A percentile compares a stretch with the other conserved stretches of the same genome.
phyloP scores from a whole-genome alignment of 1,284 basidiomycete species.

The Leccinum subrobustum region DNA sequence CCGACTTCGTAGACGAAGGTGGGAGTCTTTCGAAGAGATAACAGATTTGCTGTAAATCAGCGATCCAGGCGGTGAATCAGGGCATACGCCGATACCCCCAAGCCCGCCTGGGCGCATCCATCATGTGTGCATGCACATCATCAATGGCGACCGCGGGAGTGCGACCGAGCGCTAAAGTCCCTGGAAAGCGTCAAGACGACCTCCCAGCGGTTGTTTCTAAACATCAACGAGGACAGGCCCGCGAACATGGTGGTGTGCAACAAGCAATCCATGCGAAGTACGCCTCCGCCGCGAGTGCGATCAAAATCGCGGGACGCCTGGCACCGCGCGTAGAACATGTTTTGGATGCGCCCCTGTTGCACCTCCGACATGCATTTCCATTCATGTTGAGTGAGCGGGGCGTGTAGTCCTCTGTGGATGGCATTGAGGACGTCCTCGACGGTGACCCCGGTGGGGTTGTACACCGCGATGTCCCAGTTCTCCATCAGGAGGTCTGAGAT shows the following conservation, averaged over 20 bases:
- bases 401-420: constrained; percentile 40
- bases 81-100: background rate
- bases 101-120: background rate
- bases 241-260: constrained; percentile 47
- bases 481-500: constrained; percentile 46
- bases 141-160: background rate
- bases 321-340: constrained; percentile 43
- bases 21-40: background rate
- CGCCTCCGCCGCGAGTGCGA: constrained; percentile 37
- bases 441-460: constrained; percentile 44
- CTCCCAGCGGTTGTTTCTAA: constrained; percentile 37
- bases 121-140: background rate
- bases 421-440: constrained; percentile 46
- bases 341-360: constrained; percentile 41
- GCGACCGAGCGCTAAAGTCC: constrained; percentile 17
- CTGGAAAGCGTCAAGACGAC: constrained; percentile 44
- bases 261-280: constrained; percentile 48
- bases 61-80: background rate
- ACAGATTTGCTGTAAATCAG: constrained; percentile 4
- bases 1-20: background rate
- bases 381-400: constrained; percentile 39
- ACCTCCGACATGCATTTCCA: constrained; percentile 42
- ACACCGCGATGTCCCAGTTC: constrained; percentile 36
- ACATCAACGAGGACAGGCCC: constrained; percentile 44
- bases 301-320: constrained; percentile 33